phyloP scores from a whole-genome alignment of 768 basidiomycete genomes.

The Mrakia frigida region DNA sequence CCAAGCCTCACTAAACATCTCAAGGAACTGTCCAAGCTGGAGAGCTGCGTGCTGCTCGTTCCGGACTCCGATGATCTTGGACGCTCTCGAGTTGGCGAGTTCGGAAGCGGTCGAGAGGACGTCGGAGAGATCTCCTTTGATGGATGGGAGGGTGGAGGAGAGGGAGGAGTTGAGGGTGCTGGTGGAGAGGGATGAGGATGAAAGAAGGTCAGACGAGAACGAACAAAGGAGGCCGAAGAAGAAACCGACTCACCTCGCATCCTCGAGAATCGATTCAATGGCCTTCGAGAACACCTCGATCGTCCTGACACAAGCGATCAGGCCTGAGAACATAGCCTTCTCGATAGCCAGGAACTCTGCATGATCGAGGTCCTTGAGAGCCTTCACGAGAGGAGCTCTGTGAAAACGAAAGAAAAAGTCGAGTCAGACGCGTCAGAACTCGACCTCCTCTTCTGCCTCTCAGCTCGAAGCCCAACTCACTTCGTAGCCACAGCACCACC shows the following conservation, averaged over 20 bases:
- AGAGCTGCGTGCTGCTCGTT: conserved; percentile 73
- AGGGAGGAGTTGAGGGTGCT: conserved; percentile 11
- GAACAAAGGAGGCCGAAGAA: too few species aligned
- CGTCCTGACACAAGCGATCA: conserved; percentile 63
- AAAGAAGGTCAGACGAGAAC: neutral
- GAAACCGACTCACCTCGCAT: conserved; percentile 33
- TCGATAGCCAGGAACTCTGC: conserved; percentile 62
- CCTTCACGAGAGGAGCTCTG: conserved; percentile 53
- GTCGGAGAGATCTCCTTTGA: conserved; percentile 57
- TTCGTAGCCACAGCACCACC: neutral
- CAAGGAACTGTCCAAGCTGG: conserved; percentile 66
- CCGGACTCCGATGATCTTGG: conserved; percentile 69
- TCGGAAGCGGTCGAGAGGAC: conserved; percentile 75
- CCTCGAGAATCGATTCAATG: conserved; percentile 44
- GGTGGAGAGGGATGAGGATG: neutral
- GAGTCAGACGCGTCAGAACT: neutral
- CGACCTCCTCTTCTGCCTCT: neutral
- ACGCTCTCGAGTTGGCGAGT: conserved; percentile 72
- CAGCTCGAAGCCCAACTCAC: neutral
- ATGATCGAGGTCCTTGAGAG: conserved; percentile 64
- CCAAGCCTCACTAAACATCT: conserved; percentile 81
- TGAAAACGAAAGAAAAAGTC: neutral
- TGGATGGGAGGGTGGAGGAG: neutral
- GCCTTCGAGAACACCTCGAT: conserved; percentile 51
- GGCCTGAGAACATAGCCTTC: conserved; percentile 56